Evolutionary conservation across 495 filamentous ascomycete genomes (phyloP).

Genomic region (Neurospora sp.): DNA sequence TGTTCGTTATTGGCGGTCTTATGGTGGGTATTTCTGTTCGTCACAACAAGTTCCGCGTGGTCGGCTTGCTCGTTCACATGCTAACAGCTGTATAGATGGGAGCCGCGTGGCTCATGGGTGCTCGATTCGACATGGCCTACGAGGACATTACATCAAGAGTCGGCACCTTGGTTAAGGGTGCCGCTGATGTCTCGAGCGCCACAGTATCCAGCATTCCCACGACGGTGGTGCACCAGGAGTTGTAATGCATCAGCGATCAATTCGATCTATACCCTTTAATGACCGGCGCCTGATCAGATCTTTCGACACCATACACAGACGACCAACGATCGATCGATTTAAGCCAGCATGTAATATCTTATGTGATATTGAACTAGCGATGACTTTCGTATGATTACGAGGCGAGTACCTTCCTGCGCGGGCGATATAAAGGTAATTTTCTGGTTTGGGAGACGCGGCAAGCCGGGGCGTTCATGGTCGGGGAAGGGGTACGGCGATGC

Average conservation of each 20-base stretch:
- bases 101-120: conserved; percentile 56
- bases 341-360: neutral
- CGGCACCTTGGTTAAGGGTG: conserved; percentile 5
- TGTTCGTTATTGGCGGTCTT: conserved; percentile 28
- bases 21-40: conserved; percentile 30
- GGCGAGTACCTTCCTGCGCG: neutral
- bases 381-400: neutral
- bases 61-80: conserved; percentile 1
- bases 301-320: neutral
- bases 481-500: neutral
- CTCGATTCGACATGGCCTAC: conserved; percentile 42
- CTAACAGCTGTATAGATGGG: conserved; percentile 40
- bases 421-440: neutral
- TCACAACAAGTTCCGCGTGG: neutral
- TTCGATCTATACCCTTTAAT: conserved; percentile 6
- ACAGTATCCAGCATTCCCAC: conserved; percentile 1
- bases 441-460: neutral
- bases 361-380: neutral
- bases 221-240: conserved; percentile 27
- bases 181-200: conserved; percentile 5
- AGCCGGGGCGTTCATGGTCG: neutral
- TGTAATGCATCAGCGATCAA: conserved; percentile 17
- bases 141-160: conserved; percentile 20
- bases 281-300: neutral
- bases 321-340: neutral